A percentile compares a stretch with the other conserved stretches of the same genome.
Evolutionary conservation across 768 basidiomycete genomes (phyloP).

Genomic region (Mycena alexandri): DNA sequence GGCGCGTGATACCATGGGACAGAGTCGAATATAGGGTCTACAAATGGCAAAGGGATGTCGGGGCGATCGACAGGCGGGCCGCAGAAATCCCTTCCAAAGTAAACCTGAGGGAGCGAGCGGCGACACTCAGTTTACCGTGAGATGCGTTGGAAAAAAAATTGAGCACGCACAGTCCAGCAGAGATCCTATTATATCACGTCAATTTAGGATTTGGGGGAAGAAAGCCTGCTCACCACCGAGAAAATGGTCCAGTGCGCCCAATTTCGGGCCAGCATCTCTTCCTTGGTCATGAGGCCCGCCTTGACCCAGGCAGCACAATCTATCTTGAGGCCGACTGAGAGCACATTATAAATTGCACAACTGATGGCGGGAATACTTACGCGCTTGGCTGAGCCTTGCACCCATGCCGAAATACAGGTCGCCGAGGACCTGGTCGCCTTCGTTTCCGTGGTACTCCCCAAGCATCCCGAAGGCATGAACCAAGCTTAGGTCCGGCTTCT

Average conservation of each 20-base stretch:
- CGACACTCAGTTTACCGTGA: no score
- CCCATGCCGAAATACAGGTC: conserved; percentile 39
- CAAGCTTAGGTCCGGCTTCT: conserved; percentile 38
- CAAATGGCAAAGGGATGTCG: conserved; percentile 49
- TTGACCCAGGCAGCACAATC: conserved; percentile 55
- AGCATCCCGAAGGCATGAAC: conserved; percentile 40
- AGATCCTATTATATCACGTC: conserved; percentile 44
- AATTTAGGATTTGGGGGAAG: not conserved
- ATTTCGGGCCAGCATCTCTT: conserved; percentile 53
- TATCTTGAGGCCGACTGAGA: conserved; percentile 54
- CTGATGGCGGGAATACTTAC: conserved; percentile 2
- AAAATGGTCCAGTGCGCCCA: conserved; percentile 59
- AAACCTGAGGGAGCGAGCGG: conserved; percentile 39
- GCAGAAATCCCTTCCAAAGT: conserved; percentile 56
- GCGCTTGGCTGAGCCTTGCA: conserved; percentile 22
- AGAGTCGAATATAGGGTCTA: conserved; percentile 49
- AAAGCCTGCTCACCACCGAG: conserved; percentile 39
- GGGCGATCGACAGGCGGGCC: conserved; percentile 41
- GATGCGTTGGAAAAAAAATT: no score
- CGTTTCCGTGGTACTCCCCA: conserved; percentile 36
- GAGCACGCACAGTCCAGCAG: conserved; percentile 50
- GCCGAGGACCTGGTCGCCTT: conserved; percentile 33
- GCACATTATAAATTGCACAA: not conserved
- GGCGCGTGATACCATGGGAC: conserved; percentile 48
- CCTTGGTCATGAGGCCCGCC: conserved; percentile 49